Conservation (phyloP, 495 filamentous ascomycete species). For the Jackrogersella minutella region DNA sequence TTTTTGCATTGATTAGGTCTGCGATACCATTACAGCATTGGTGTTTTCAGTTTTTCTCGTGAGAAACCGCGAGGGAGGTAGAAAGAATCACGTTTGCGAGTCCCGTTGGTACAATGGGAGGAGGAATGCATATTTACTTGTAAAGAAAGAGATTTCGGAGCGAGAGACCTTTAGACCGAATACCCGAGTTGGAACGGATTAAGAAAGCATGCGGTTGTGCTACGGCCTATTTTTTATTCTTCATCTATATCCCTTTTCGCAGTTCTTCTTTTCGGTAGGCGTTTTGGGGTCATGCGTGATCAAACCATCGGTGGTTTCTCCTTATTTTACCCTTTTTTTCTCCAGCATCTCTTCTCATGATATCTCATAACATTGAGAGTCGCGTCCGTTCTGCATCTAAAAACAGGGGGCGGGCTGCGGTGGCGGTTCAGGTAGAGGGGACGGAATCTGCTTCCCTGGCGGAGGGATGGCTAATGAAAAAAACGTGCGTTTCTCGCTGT, state of each 20-base stretch:
- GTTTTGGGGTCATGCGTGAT: conserved; percentile 24
- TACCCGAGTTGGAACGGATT: conserved; percentile 26
- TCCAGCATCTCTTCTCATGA: conserved; percentile 4
- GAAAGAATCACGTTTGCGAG: conserved; percentile 6
- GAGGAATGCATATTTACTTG: conserved; percentile 23
- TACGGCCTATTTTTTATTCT: conserved; percentile 2
- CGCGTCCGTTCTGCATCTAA: conserved; percentile 25
- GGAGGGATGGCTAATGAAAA: conserved; percentile 38
- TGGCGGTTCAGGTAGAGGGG: conserved; percentile 13
- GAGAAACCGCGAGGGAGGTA: conserved; percentile 1
- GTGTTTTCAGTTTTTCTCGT: conserved; percentile 16
- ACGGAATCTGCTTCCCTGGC: conserved; percentile 11
- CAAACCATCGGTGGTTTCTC: neutral
- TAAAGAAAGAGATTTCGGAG: conserved; percentile 36
- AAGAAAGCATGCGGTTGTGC: conserved; percentile 29
- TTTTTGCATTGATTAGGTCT: conserved; percentile 32
- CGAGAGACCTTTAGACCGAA: conserved; percentile 37
- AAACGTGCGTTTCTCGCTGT: conserved; percentile 25
- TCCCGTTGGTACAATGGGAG: conserved; percentile 3
- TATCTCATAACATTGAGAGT: conserved; percentile 14
- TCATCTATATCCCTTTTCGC: conserved; percentile 16
- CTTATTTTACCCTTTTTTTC: neutral
- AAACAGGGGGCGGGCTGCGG: conserved; percentile 6
- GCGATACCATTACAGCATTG: conserved; percentile 2
- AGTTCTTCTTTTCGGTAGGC: conserved; percentile 15